These are phyloP conservation scores for Yarrowia sp. DNA, from an alignment of 805 yeast species.

Conservation along the genomic window DNA sequence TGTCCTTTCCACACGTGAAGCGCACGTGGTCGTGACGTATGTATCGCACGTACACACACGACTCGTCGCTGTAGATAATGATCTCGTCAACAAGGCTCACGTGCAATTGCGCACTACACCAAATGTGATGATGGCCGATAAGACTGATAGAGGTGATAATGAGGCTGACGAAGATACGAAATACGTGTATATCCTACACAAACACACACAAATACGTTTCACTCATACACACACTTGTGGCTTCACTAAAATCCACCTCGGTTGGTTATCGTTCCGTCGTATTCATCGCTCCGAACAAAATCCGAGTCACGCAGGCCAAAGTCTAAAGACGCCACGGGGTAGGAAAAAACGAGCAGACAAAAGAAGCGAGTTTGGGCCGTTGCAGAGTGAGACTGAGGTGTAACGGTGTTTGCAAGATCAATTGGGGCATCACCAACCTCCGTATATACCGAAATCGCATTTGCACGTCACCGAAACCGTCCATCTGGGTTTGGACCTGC, in stretches of 20 bases:
- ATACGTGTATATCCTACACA: background rate
- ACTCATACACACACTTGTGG: background rate
- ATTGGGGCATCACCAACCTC: too few relatives aligned
- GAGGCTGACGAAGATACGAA: background rate
- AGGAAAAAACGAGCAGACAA: background rate
- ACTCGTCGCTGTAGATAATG: too few relatives aligned
- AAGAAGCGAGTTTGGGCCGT: background rate
- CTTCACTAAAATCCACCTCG: constrained; percentile 2
- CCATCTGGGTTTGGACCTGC: constrained; percentile 19
- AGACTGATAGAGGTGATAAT: too few relatives aligned
- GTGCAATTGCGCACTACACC: constrained; percentile 25
- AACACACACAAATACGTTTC: too few relatives aligned
- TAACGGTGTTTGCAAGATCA: too few relatives aligned
- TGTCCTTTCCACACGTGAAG: background rate
- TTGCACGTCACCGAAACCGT: background rate
- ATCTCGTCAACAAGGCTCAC: background rate
- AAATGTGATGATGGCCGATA: background rate
- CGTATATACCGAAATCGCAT: too few relatives aligned
- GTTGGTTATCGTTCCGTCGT: constrained; percentile 8
- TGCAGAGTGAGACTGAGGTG: too few relatives aligned
- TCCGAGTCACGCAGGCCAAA: constrained; percentile 15
- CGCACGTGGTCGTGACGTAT: constrained; percentile 6
- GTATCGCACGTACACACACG: background rate
- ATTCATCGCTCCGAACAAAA: constrained; percentile 18
- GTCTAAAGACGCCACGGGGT: constrained; percentile 15